These are phyloP conservation scores for Irpex sp. DNA, from an alignment of 1,284 basidiomycete genomes.

Conservation along the genomic window DNA sequence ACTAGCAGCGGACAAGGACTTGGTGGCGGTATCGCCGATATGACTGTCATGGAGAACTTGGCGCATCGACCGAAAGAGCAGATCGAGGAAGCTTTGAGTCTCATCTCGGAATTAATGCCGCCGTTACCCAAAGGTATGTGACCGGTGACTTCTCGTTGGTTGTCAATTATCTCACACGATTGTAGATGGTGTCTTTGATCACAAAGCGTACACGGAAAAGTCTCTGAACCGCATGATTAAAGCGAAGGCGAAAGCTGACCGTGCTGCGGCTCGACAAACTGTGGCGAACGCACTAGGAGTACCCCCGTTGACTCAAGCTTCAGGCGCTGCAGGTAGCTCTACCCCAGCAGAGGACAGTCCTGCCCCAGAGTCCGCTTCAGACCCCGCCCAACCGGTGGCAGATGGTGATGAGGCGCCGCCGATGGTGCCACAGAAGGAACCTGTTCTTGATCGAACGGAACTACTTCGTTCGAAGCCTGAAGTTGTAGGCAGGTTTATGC, in stretches of 20 bases:
- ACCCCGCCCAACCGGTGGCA: slow-evolving; percentile 15
- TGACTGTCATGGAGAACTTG: slow-evolving; percentile 96
- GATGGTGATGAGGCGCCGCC: slow-evolving; percentile 29
- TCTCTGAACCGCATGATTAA: slow-evolving; percentile 68
- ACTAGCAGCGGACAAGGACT: slow-evolving; percentile 64
- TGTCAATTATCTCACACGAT: slow-evolving; percentile 9
- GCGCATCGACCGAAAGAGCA: slow-evolving; percentile 96
- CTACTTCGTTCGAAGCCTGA: slow-evolving; percentile 69
- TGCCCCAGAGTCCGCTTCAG: slow-evolving; percentile 18
- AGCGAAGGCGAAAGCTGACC: slow-evolving; percentile 72
- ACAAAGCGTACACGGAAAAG: slow-evolving; percentile 86
- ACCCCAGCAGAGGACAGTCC: slow-evolving; percentile 26
- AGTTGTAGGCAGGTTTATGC: slow-evolving; percentile 81
- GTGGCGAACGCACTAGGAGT: slow-evolving; percentile 18
- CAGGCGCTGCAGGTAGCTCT: slow-evolving; percentile 24
- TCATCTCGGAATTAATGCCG: slow-evolving; percentile 87
- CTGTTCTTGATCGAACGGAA: slow-evolving; percentile 53
- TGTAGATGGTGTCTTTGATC: slow-evolving; percentile 89
- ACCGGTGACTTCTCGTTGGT: neutral
- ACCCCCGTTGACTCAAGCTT: slow-evolving; percentile 15
- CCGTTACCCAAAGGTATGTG: slow-evolving; percentile 79
- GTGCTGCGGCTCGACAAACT: slow-evolving; percentile 58
- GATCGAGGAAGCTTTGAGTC: slow-evolving; percentile 84
- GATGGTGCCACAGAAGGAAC: slow-evolving; percentile 28
- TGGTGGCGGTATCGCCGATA: slow-evolving; percentile 84